Conservation (phyloP, 2,329 filamentous ascomycete genomes). For the Neopestalotiopsis sp. region DNA sequence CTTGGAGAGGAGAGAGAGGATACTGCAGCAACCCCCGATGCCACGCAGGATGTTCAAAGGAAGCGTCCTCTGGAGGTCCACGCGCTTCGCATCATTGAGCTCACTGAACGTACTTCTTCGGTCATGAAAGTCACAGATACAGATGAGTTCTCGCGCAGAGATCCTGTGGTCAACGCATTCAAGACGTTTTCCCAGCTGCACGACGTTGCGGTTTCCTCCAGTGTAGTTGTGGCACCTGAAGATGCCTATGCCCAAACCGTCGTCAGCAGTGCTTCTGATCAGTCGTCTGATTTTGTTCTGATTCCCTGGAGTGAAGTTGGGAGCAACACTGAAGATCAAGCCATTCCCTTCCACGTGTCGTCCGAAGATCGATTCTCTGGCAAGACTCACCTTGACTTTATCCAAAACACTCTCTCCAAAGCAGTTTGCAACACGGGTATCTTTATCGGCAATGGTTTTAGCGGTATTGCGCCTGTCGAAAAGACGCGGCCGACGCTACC, state of each 20-base stretch:
- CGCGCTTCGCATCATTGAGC: conserved; percentile 82
- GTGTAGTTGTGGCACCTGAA: conserved; percentile 80
- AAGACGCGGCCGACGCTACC: conserved; percentile 43
- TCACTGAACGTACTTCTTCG: conserved; percentile 91
- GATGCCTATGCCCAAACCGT: conserved; percentile 81
- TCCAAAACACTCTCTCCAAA: conserved; percentile 69
- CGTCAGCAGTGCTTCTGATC: conserved; percentile 70
- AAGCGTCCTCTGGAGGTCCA: conserved; percentile 72
- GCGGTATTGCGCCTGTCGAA: conserved; percentile 41
- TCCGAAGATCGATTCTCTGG: conserved; percentile 65
- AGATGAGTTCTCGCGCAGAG: conserved; percentile 73
- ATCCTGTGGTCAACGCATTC: conserved; percentile 92
- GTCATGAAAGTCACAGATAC: conserved; percentile 92
- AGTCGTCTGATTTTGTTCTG: conserved; percentile 75
- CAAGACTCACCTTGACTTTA: conserved; percentile 73
- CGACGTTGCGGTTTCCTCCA: conserved; percentile 81
- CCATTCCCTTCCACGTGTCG: conserved; percentile 46
- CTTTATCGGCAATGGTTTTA: conserved; percentile 72
- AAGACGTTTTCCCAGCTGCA: conserved; percentile 85
- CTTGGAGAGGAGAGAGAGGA: conserved; percentile 60
- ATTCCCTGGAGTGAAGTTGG: conserved; percentile 91
- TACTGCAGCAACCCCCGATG: conserved; percentile 25
- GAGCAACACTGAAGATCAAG: conserved; percentile 70
- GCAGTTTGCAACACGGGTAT: conserved; percentile 75
- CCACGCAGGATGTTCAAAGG: conserved; percentile 32